A percentile compares a stretch with the other conserved stretches of the same genome.
Conservation (phyloP, 2,329 filamentous ascomycete species). For the Colletotrichum tropicicola region DNA sequence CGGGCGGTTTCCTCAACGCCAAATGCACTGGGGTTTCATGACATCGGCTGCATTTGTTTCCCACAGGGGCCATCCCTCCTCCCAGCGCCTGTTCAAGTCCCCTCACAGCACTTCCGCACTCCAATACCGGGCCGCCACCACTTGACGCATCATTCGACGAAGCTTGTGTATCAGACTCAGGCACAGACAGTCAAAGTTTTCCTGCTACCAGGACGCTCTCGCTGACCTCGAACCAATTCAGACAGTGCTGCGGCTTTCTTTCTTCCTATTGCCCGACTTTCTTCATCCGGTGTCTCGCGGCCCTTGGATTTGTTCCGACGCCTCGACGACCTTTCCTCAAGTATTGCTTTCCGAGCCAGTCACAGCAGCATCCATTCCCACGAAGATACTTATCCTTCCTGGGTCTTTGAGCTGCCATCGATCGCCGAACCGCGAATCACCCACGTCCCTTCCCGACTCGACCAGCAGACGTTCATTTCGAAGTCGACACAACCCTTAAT, state of each 20-base stretch:
- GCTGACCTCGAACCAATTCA: conserved; percentile 11
- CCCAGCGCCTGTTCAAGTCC: not conserved
- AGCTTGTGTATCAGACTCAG: conserved; percentile 31
- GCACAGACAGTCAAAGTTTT: conserved; percentile 31
- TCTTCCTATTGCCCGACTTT: conserved; percentile 9
- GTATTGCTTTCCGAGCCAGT: not conserved
- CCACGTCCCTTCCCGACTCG: not conserved
- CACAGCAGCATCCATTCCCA: conserved; percentile 4
- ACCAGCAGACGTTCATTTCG: not conserved
- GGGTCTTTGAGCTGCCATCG: not conserved
- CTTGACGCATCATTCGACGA: conserved; percentile 30
- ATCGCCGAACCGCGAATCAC: not conserved
- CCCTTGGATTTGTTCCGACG: conserved; percentile 1
- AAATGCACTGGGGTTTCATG: not conserved
- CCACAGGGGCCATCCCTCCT: conserved; percentile 12
- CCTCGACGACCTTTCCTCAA: conserved; percentile 3
- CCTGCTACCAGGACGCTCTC: not conserved
- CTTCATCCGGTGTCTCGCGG: conserved; percentile 24
- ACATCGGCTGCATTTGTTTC: conserved; percentile 8
- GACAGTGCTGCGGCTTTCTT: conserved; percentile 12
- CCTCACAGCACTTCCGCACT: not conserved
- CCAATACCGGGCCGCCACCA: conserved; percentile 19
- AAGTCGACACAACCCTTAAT: conserved; percentile 20
- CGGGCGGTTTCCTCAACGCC: not conserved
- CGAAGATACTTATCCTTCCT: not conserved